A percentile compares a stretch with the other conserved stretches of the same genome.
Conservation (phyloP, 345 rosid species). For the Pistacia vera region DNA sequence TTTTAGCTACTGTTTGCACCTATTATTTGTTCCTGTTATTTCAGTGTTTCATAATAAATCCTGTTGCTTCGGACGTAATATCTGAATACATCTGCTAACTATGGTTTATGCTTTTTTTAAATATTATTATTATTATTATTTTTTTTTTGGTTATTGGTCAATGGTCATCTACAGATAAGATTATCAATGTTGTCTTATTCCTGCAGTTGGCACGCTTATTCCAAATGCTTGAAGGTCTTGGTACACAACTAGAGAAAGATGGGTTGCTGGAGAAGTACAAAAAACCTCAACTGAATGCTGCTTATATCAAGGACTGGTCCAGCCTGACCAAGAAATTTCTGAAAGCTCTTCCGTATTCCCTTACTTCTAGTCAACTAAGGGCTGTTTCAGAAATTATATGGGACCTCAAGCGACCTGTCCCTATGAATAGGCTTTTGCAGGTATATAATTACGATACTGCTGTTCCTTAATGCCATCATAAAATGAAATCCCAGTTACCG, state of each 20-base stretch:
- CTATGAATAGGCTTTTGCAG: conserved; percentile 98
- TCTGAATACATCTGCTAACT: not conserved
- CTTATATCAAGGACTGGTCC: conserved; percentile 74
- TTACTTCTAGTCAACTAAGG: conserved; percentile 84
- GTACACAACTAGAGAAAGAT: conserved; percentile 73
- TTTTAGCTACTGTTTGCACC: not conserved
- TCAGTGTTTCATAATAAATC: not conserved
- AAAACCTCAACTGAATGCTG: conserved; percentile 61
- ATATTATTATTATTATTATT: no score
- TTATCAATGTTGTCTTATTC: conserved; percentile 23
- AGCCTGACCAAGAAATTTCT: conserved; percentile 69
- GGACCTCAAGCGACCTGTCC: conserved; percentile 89
- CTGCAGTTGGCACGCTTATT: conserved; percentile 83
- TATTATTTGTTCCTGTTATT: not conserved
- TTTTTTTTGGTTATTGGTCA: conserved; percentile 9
- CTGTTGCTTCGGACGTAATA: not conserved
- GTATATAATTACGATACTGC: conserved; percentile 32
- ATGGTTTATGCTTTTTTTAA: conserved; percentile 7
- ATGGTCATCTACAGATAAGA: not conserved
- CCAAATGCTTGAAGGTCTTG: conserved; percentile 94
- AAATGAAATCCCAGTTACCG: not conserved
- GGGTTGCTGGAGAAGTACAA: conserved; percentile 75
- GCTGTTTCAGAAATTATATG: conserved; percentile 92
- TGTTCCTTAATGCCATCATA: conserved; percentile 12
- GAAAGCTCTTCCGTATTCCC: conserved; percentile 84